Base-by-base conservation (phyloP, 2,329 filamentous ascomycete species). In the Capronia coronata region DNA sequence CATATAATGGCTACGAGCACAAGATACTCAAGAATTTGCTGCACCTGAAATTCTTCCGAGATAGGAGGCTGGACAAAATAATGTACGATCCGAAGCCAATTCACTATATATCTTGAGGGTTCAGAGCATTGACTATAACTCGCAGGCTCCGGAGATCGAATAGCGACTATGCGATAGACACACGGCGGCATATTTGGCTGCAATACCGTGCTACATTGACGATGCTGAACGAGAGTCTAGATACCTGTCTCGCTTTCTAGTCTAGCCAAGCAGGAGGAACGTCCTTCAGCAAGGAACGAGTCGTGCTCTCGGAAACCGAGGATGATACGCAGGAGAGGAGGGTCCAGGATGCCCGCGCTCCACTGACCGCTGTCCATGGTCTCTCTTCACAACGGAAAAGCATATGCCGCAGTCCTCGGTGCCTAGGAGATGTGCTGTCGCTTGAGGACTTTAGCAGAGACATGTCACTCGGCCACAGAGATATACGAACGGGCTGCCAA, bases 161-260 rank as follows among this genome's bases (percentile, higher is more conserved):
- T 37, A 55, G 59, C 62, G 57, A 66, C 50, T 54, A 54, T 43
- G 43, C 47, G 42, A 13, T 52, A 13, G 55, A 59, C 37, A 51
- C 70, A n/a, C 65, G 66, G 22, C 61, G 61, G 43, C 62, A 63
- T 43, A 62, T 65, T 25, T 66, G 63, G 47, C 55, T 63, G n/a
- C 70, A 73, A 48, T 71, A 71, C 53, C 66, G 69, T 48, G 63
- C 65, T 43, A 73, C 71, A 3, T 56, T 75, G 42, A 64, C 67
- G 52, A 68, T 72, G 55, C 58, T 75, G 22, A 75, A 75, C 56
- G 71, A 74, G 54, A 74, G 69, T 54, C 60, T 74, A 57, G 68
- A 68, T 19, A 69, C 68, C 14, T 75, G 72, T 60, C 59, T 75
- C 10, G 16, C 9, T 11, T 23, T 41, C 19, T 41, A 41, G 22